Percentiles rank a stretch among this genome's conserved stretches.
Conservation (phyloP, 192 early-diverging fungal species). For the Funneliformis geosporum region DNA sequence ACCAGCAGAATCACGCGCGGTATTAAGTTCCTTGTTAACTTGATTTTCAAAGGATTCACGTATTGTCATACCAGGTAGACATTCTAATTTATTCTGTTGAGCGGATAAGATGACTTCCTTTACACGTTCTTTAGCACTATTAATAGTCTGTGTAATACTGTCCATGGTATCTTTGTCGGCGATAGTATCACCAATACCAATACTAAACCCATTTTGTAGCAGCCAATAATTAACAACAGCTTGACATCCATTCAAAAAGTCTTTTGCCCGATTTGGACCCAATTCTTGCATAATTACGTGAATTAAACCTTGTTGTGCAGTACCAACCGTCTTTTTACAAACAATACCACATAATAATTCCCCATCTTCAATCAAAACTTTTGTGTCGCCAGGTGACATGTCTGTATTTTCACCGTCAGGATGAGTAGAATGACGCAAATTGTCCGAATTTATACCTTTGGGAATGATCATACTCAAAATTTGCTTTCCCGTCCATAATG, state of each 20-base stretch:
- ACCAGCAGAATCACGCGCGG: constrained; percentile 90
- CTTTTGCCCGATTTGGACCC: constrained; percentile 82
- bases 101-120: constrained; percentile 78
- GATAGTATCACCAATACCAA: constrained; percentile 97
- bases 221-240: constrained; percentile 96
- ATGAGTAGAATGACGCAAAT: constrained; percentile 68
- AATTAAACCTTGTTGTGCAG: constrained; percentile 81
- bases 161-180: constrained; percentile 83
- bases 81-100: constrained; percentile 80
- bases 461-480: constrained; percentile 91
- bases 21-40: constrained; percentile 86
- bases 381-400: constrained; percentile 87
- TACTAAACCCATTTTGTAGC: constrained; percentile 91
- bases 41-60: constrained; percentile 88
- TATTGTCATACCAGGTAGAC: constrained; percentile 89
- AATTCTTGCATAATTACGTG: constrained; percentile 95
- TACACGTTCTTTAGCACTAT: constrained; percentile 75
- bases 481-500: constrained; percentile 99
- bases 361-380: constrained; percentile 90
- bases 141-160: constrained; percentile 75
- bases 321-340: constrained; percentile 93
- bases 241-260: constrained; percentile 91
- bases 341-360: constrained; percentile 92
- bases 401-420: constrained; percentile 77
- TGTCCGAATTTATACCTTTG: constrained; percentile 88